Evolutionary conservation across 192 early-diverging fungal species (phyloP).

Genomic region (Podila verticillata): DNA sequence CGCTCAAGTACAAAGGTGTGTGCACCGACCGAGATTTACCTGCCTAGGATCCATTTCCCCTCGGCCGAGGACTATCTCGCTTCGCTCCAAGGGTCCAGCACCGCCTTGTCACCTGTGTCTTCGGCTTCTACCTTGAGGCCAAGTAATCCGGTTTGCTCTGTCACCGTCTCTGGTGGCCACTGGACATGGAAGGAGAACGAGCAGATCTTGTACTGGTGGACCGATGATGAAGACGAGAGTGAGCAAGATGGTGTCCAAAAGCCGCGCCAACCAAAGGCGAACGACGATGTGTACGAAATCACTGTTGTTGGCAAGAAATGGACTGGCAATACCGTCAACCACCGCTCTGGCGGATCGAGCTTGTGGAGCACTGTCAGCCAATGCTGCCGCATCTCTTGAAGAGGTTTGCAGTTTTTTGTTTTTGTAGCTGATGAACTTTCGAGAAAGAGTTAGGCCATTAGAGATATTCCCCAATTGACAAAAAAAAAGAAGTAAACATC

Average conservation of each 20-base stretch:
- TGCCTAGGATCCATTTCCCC: slow-evolving; percentile 58
- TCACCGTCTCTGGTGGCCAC: slow-evolving; percentile 38
- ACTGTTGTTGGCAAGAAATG: slow-evolving; percentile 49
- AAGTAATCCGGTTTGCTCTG: slow-evolving; percentile 17
- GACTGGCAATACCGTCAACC: slow-evolving; percentile 27
- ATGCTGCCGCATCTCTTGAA: slow-evolving; percentile 35
- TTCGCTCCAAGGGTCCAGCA: slow-evolving; percentile 5
- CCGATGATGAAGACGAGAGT: neutral
- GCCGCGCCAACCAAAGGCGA: neutral
- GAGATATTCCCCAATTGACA: too few relatives aligned
- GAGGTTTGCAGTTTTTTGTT: neutral
- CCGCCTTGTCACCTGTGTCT: neutral
- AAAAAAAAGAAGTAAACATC: too few relatives aligned
- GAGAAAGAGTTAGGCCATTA: too few relatives aligned
- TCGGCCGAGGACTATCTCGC: slow-evolving; percentile 30
- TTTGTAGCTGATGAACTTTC: neutral
- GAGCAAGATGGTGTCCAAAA: neutral
- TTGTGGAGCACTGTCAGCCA: slow-evolving; percentile 28
- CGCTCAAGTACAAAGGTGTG: slow-evolving; percentile 7
- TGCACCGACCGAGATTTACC: slow-evolving; percentile 58
- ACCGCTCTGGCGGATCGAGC: neutral
- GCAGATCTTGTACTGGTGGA: slow-evolving; percentile 48
- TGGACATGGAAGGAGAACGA: slow-evolving; percentile 42
- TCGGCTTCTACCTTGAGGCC: neutral
- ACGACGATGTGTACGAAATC: slow-evolving; percentile 35